Base-by-base conservation (phyloP, 2,329 filamentous ascomycete genomes). In the Xylogone sp. region DNA sequence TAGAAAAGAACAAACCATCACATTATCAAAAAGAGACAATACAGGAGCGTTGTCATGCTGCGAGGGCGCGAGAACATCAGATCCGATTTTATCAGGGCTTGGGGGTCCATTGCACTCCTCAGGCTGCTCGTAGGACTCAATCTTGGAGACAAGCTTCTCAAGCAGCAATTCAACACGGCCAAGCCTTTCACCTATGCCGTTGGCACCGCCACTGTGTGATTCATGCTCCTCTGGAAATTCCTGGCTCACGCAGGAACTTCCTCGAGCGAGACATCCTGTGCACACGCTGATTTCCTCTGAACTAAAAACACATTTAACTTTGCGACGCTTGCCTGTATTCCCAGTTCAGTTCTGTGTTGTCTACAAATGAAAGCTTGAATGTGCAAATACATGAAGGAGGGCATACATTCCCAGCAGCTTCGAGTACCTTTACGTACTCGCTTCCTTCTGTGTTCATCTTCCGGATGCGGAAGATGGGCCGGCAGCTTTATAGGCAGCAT, bases 341-440 rank as follows among this genome's bases (percentile, higher is more conserved):
- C 50, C 42, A 52, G 43, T 47, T 48, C 12, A 49, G 49, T 27
- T 27, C 10, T 27, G 5, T 27, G 5, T 27, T 27, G 6, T 6
- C 24, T 27, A 27, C 21, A 52, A 53, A 22, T 27, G 42, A 39
- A 45, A 34, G 27, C 45, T 39, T 13, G 10, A 45, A 22, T 24
- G 10, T 29, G 39, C 9, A 13, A 22, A 21, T 27, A 22, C 18
- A 21, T 19, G 16, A 19, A 21, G 29, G n/a, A 3, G 13, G 8
- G 20, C 63, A 78, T 78, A 69, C 79, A 83, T 56, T 81, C 78
- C 78, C 78, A 82, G 61, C 79, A 82, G 51, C 77, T 81, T 22
- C 66, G 69, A 0, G 79, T 82, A n/a, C 79, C 79, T 49, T 80
- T 82, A 10, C 64, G 51, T 6, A 65, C 53, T 45, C 62, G 57